Base-by-base conservation (phyloP, 106 monocot species). In the Dioscorea alata region DNA sequence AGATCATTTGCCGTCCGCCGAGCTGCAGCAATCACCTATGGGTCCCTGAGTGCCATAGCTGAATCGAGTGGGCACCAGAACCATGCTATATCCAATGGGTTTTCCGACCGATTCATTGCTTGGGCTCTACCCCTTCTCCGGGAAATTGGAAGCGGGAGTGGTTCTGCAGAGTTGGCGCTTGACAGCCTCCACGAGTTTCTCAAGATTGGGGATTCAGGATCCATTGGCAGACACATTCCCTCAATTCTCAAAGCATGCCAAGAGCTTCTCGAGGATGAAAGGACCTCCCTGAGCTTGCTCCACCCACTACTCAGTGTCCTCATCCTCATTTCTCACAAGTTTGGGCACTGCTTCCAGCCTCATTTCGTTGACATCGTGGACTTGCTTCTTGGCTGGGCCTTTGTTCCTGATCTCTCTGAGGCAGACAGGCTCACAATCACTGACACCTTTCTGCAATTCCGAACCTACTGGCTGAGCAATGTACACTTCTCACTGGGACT, bases 331-430 rank as follows among this genome's bases (percentile, higher is more conserved):
- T 87, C 99, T 28, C 49, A 59, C 31, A 99, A 99, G 65, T 93
- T 80, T 50, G 74, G 21, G 23, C 75, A 78, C 34, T 93, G 87
- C 71, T 93, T 99, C 73, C 80, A 79, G 74, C 89, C 77, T 58
- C 86, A 93, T 70, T 99, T 99, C 71, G 68, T 79, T 0, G 99
- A 99, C 69, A 85, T 90, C 17, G 76, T 99, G 31, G 99, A 99
- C 53, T 71, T 99, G 54, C 93, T 99, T 67, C 90, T 99, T 60
- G 99, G 99, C 12, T 99, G 99, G 92, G 93, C 93, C 6, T 78
- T 99, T 48, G 79, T 89, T 76, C 92, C 97, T 1, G 84, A 85
- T 63, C 89, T 97, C 18, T 79, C 93, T 51, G 99, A 83, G 23
- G 49, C 76, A 4, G 87, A 83, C 59, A 73, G 87, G 50, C 13